Evolutionary conservation across 1,139 yeast species (phyloP), one percentile per base, ranked within the genome.

Genomic region (Saccharomyces hybrid): DNA sequence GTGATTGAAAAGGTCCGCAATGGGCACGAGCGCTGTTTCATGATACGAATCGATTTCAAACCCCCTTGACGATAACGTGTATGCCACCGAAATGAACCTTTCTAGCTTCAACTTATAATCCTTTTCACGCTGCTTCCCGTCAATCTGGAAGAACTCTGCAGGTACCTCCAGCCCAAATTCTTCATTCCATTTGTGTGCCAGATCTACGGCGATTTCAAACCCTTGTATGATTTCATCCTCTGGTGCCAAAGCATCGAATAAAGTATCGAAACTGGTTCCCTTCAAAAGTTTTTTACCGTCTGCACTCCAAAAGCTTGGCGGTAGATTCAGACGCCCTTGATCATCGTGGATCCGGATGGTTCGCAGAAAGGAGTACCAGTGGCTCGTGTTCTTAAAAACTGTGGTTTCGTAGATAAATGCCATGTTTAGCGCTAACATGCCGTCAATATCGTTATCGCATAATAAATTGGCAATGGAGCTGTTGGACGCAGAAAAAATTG

Each of bases 1-100:
- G 66, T 89, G 96, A 62, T 90, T 90, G 72, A 90, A 90, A 51
- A 91, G 73, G 69, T 91, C 96, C 0, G 96, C 97, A 14, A 91
- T 91, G 0, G 97, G 96, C 31, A 90, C 96, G 57, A 91, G 73
- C 0, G 87, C 88, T 46, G 86, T 77, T 28, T 84, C 87, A 62
- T 85, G 88, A 67, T 72, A 89, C 50, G 76, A 78, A 67, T 91
- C 97, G 19, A 91, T 82, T 54, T 83, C 84, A 67, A 90, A 89
- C 1, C 91, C 90, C 57, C 96, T 76, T 0, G 95, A 83, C 0
- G 90, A 81, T 12, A 88, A 83, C 1, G 83, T 78, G 64, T 77
- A 81, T 3, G 81, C 77, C 16, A 74, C 71, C 11, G 78, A 77
- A 1, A 83, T 84, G 66, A 83, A 85, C 12, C 62, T 62, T 7